A percentile compares a stretch with the other conserved stretches of the same genome.
These are phyloP conservation scores for Pichia membranifaciens DNA, from an alignment of 805 yeast species.

Conservation along the genomic window DNA sequence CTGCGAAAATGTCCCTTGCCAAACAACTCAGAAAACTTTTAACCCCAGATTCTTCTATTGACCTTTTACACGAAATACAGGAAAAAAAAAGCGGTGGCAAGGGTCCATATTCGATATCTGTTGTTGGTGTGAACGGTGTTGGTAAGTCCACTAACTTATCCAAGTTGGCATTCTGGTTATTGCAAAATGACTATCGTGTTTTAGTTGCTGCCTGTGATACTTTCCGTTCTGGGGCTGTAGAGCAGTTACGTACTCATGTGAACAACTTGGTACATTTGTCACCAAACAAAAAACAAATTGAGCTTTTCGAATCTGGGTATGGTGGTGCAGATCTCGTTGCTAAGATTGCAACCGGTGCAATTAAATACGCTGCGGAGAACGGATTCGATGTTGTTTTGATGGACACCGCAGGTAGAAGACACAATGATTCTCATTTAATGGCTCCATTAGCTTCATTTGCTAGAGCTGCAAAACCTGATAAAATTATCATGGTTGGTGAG, in stretches of 20 bases:
- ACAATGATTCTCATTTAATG: conserved; percentile 90
- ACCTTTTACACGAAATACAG: conserved; percentile 76
- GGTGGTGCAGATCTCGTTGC: conserved; percentile 96
- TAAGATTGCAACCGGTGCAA: conserved; percentile 86
- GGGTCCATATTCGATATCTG: conserved; percentile 88
- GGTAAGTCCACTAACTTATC: conserved; percentile 96
- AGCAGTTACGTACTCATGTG: conserved; percentile 91
- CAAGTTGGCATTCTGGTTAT: conserved; percentile 89
- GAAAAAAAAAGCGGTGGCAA: conserved; percentile 31
- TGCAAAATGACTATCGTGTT: conserved; percentile 82
- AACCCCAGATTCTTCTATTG: conserved; percentile 89
- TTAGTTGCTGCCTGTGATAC: conserved; percentile 96
- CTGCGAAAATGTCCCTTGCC: conserved; percentile 60
- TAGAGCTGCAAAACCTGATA: conserved; percentile 90
- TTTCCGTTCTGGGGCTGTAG: conserved; percentile 98
- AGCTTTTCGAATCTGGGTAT: conserved; percentile 88
- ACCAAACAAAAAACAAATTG: conserved; percentile 43
- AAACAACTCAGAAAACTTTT: conserved; percentile 66
- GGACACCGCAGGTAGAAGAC: conserved; percentile 98
- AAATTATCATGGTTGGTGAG: conserved; percentile 97
- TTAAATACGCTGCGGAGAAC: conserved; percentile 65
- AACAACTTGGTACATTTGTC: conserved; percentile 70
- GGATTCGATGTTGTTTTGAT: conserved; percentile 79
- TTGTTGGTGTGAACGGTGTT: conserved; percentile 97
- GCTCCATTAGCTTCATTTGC: conserved; percentile 94